Evolutionary conservation across 73 alveolate species (phyloP), one percentile per base, ranked within the genome.

Genomic region (Blepharisma stoltei): DNA sequence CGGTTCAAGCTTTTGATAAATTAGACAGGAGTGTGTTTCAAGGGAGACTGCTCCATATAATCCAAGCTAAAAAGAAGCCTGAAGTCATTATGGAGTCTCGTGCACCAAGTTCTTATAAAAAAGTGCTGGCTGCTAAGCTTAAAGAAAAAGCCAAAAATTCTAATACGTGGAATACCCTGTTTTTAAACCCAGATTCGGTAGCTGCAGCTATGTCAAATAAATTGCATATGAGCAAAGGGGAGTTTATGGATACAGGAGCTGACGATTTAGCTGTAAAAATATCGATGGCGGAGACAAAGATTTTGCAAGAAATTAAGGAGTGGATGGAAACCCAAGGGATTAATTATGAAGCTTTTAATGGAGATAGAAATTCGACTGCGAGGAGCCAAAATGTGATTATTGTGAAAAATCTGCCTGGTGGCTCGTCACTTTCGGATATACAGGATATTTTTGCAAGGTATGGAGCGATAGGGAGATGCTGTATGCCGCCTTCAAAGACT

Each of bases 101-200:
- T 6, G 86, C 78, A 52, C 3, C 41, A 11, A 27, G 52, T 50
- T 43, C 50, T 43, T 81, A 53, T 67, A 76, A 82, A 32, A 88
- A 89, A 27, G 84, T 81, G 37, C 71, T 86, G 60, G 84, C 85
- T 45, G 77, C 76, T 76, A 86, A 89, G 66, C 44, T 67, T 69
- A 55, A 82, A n/a, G 75, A 76, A 49, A 92, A 87, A 76, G 91
- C 86, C 41, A 92, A 91, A 47, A 98, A 96, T 78, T 94, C 92
- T 55, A 89, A 93, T 76, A 93, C 92, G 69, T 96, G 99, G 98
- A 96, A 95, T 79, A 93, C 97, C 67, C 88, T 96, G 27, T 95
- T 94, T 81, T 69, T 96, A 78, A 96, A 93, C 83, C 97, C 92
- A 70, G 93, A 95, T 85, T 90, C 99, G 6, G 98, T 96, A 9